These are phyloP conservation scores for Chamaenerion angustifolium DNA, from an alignment of 345 rosid genomes.

Conservation along the genomic window DNA sequence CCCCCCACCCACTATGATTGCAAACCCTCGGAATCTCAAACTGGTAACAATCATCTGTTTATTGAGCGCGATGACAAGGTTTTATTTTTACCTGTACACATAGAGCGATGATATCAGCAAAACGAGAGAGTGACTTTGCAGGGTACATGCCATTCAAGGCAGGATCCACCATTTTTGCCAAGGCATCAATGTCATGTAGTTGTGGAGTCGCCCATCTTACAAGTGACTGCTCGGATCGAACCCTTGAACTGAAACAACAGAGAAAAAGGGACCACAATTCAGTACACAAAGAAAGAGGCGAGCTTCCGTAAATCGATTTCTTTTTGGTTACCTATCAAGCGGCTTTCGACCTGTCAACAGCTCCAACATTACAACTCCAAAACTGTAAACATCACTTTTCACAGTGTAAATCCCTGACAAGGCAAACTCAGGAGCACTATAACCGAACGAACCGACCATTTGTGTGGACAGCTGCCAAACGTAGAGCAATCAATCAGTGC, in stretches of 20 bases:
- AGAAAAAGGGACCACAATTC: too few species aligned
- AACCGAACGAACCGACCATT: constrained; percentile 95
- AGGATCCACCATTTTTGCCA: constrained; percentile 98
- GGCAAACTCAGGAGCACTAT: constrained; percentile 97
- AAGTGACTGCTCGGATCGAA: constrained; percentile 85
- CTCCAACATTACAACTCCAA: constrained; percentile 98
- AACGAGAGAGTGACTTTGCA: constrained; percentile 92
- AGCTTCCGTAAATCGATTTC: too few species aligned
- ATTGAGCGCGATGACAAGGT: too few species aligned
- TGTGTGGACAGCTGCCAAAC: constrained; percentile 70
- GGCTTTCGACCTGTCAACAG: constrained; percentile 94
- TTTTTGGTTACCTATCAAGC: constrained; percentile 57
- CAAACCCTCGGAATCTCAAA: too few species aligned
- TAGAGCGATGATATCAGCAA: constrained; percentile 89
- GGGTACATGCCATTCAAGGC: constrained; percentile 93
- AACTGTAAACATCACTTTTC: constrained; percentile 96
- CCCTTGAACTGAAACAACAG: constrained; percentile 46
- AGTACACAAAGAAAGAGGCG: too few species aligned
- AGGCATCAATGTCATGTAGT: constrained; percentile 87
- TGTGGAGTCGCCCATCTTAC: constrained; percentile 99
- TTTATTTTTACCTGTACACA: constrained; percentile 72
- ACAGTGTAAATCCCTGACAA: constrained; percentile 90
- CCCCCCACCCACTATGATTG: too few species aligned
- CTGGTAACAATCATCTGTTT: too few species aligned
- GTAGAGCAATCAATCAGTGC: not conserved